Base-by-base conservation (phyloP, 768 basidiomycete species). In the Pleurotus pulmonarius region DNA sequence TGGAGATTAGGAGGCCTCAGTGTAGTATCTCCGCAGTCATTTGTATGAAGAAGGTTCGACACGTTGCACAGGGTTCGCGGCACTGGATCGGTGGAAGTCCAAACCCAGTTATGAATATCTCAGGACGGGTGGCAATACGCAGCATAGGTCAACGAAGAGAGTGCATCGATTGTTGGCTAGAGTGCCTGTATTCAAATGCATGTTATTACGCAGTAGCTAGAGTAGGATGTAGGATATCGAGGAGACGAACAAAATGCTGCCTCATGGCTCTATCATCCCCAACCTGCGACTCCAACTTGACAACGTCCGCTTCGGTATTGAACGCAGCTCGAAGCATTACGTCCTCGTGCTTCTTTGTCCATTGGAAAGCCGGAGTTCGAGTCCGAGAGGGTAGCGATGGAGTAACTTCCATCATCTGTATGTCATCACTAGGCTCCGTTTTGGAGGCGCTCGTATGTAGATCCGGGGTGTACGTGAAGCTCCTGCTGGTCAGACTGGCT, bases 401-500 rank as follows among this genome's bases (percentile, higher is more conserved):
- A 9, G 29, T 11, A 11, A 11, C 29, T 34, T 11, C 43, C 43
- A 7, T 16, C 43, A 44, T 22, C 5, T 16, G 20, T 5, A 44
- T 44, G 46, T 26, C 11, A 5, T 49, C n/a, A 20, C 13, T 49
- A n/a, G 20, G 48, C 7, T 44, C 20, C 11, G n/a, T 22, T 44
- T n/a, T n/a, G 11, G 41, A 4, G 41, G 6, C 41, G 13, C n/a
- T n/a, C 9, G 41, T 16, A 22, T 5, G 41, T 16, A 22, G n/a
- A 16, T 44, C 20, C 41, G 20, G 41, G 3, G 41, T 44, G 41
- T 44, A 16, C 20, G 29, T 34, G 29, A 34, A 11, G 29, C 20
- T n/a, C 41, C 41, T 44, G n/a, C 41, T 44, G 41, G 12, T 44
- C 41, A 44, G 29, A 18, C 72, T 73, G 3, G 69, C 72, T 13